These are phyloP conservation scores for Fusarium brevicatenulatum DNA, from an alignment of 2,329 filamentous ascomycete genomes.

Conservation along the genomic window DNA sequence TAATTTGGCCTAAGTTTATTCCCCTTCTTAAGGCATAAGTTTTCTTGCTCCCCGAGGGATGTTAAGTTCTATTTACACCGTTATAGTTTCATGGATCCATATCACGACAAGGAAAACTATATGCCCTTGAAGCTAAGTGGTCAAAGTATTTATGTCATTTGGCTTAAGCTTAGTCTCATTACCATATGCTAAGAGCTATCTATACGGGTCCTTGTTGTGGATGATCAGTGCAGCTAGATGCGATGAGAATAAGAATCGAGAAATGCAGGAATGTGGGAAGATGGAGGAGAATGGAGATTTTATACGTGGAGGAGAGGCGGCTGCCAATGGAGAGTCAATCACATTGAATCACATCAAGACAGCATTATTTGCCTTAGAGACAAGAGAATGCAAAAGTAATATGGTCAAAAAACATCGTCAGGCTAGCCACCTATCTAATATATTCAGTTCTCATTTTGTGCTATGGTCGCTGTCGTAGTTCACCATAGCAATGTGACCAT, in stretches of 20 bases:
- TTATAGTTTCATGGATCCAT: not conserved
- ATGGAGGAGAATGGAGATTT: too few species aligned
- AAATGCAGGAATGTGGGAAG: not conserved
- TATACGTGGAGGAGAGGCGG: not conserved
- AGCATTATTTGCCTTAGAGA: not conserved
- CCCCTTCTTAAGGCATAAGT: not conserved
- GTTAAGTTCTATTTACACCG: not conserved
- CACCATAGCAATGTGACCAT: conserved; percentile 52
- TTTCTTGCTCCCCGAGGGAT: not conserved
- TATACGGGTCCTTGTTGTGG: not conserved
- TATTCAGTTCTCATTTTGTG: not conserved
- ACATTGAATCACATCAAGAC: not conserved
- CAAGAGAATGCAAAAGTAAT: not conserved
- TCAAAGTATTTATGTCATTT: not conserved
- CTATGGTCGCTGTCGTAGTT: conserved; percentile 47
- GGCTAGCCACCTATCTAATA: not conserved
- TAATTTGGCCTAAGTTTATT: not conserved
- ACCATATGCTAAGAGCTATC: not conserved
- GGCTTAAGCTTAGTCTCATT: not conserved
- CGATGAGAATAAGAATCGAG: not conserved
- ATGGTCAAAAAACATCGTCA: not conserved
- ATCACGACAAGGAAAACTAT: not conserved
- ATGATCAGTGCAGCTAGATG: not conserved
- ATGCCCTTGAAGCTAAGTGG: not conserved
- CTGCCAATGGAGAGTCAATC: not conserved